A percentile compares a stretch with the other conserved stretches of the same genome.
phyloP scores from a whole-genome alignment of 2,329 filamentous ascomycete species.

The Alternaria postmessia region DNA sequence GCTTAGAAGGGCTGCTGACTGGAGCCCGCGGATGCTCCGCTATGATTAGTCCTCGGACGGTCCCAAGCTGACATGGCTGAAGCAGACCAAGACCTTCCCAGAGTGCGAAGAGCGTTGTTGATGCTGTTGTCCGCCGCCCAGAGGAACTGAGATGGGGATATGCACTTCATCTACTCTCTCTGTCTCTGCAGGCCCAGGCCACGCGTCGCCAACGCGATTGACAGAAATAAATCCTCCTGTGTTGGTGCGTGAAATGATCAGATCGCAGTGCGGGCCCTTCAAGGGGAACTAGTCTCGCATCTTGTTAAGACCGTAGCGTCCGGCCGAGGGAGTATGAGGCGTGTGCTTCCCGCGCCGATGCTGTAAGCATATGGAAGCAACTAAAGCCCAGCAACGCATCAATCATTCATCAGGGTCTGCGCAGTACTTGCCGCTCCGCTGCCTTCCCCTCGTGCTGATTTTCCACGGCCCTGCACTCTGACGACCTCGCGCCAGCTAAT shows the following conservation, averaged over 20 bases:
- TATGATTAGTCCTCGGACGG: not conserved
- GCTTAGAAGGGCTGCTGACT: conserved; percentile 23
- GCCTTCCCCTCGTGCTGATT: conserved; percentile 9
- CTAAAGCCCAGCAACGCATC: conserved; percentile 2
- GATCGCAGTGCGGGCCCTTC: conserved; percentile 12
- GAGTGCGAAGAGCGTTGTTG: not conserved
- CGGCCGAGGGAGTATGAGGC: conserved; percentile 19
- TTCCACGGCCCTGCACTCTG: not conserved
- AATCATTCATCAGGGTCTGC: conserved; percentile 5
- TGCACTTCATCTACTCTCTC: conserved; percentile 1
- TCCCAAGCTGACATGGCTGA: conserved; percentile 2
- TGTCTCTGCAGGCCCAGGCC: conserved; percentile 3
- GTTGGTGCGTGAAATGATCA: conserved; percentile 6
- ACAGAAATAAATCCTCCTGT: conserved; percentile 9
- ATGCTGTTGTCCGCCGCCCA: not conserved
- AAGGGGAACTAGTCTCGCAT: conserved; percentile 9
- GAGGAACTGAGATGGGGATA: not conserved
- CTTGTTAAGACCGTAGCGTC: conserved; percentile 17
- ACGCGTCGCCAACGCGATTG: conserved; percentile 11
- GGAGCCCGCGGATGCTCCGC: conserved; percentile 3
- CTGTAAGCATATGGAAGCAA: conserved; percentile 18
- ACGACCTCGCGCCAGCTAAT: conserved; percentile 18
- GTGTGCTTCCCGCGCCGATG: conserved; percentile 19
- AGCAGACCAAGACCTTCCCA: not conserved
- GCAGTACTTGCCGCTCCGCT: conserved; percentile 8